Base-by-base conservation (phyloP, 1,139 yeast species). In the Hyphopichia khmerensis region DNA sequence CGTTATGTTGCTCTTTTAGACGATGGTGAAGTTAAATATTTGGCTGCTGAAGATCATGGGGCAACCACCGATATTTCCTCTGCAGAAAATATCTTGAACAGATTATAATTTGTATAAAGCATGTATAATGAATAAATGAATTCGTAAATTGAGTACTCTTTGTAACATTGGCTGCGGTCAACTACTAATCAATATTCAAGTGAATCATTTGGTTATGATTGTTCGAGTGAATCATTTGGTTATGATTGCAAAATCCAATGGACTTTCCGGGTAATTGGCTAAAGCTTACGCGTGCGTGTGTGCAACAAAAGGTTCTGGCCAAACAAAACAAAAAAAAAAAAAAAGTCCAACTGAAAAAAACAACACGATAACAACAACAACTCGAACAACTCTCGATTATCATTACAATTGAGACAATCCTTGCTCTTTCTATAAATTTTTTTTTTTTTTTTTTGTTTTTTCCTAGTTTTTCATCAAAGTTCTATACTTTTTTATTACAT, bases 21-120 rank as follows among this genome's bases (percentile, higher is more conserved):
- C 10, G 45, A 55, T 38, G 55, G 57, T 7, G 48, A 48, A 29
- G 43, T 87, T 51, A 65, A 67, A 40, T 87, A 84, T 63, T 70
- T 82, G 41, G 91, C 80, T 50, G 75, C 73, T 58, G 96, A 89
- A 66, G 80, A 70, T 38, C 65, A 72, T 30, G 59, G 55, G 45
- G 87, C 72, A 38, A 87, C 78, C 55, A 74, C 83, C 41, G 87
- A 61, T 18, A 53, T 80, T 47, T 80, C 88, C 40, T 75, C 84
- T 45, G 82, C 79, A 40, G 81, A 78, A 30, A 79, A 81, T 42
- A 74, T 84, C 39, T 65, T 79, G 44, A 52, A 53, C 11, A 60
- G 48, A 45, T 49, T 61, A 38, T 56, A 56, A 44, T 8, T 11
- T 4, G 14, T 27, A 11, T 13, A 8, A 8, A 13, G 13, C 7